Conservation (phyloP, 1,284 basidiomycete genomes). For the Marasmius fiardii region DNA sequence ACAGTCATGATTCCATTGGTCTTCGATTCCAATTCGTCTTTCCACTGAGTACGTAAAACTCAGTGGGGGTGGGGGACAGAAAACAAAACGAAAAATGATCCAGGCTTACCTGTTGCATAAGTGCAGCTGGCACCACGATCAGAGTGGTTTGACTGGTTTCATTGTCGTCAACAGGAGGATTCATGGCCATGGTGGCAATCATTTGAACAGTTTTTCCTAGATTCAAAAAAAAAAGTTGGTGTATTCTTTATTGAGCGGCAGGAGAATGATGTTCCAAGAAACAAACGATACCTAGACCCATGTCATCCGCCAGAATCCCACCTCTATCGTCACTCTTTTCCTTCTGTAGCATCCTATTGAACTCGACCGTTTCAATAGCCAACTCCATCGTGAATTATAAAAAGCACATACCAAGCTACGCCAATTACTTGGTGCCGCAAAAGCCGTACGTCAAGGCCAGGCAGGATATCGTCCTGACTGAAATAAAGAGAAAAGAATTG, state of each 20-base stretch:
- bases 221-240: too few species aligned
- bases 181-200: conserved; percentile 68
- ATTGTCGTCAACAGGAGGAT: conserved; percentile 47
- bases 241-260: too few species aligned
- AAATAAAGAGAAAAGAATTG: conserved; percentile 4
- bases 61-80: conserved; percentile 1
- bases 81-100: too few species aligned
- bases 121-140: conserved; percentile 66
- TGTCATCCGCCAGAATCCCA: conserved; percentile 89
- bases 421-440: conserved; percentile 73
- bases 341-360: conserved; percentile 58
- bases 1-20: conserved; percentile 61
- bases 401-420: conserved; percentile 52
- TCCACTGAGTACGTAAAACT: conserved; percentile 46
- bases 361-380: conserved; percentile 21
- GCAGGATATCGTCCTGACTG: conserved; percentile 51
- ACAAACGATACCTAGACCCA: conserved; percentile 84
- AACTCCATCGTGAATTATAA: conserved; percentile 8
- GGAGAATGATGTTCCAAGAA: too few species aligned
- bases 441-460: conserved; percentile 63
- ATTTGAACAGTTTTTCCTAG: conserved; percentile 67
- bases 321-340: conserved; percentile 49
- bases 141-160: conserved; percentile 44
- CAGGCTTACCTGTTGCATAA: conserved; percentile 60
- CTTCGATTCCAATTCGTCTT: conserved; percentile 63